These are phyloP conservation scores for Ilyonectria destructans DNA, from an alignment of 2,329 filamentous ascomycete genomes.

Conservation along the genomic window DNA sequence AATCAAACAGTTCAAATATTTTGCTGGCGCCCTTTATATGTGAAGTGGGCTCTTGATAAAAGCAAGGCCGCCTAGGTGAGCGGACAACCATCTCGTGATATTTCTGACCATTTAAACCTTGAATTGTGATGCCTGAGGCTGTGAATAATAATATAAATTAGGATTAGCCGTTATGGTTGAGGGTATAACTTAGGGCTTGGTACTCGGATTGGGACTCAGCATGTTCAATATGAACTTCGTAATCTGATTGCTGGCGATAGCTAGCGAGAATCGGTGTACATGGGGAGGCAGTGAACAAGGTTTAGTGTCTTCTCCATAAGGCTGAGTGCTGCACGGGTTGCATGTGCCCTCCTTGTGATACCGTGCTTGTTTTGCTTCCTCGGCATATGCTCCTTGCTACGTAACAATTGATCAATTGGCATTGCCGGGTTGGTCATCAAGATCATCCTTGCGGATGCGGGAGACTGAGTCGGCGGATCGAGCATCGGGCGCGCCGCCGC, in stretches of 20 bases:
- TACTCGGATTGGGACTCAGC: too few relatives aligned
- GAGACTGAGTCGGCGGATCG: not conserved
- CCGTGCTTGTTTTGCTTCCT: not conserved
- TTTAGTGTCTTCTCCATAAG: too few relatives aligned
- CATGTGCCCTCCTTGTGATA: not conserved
- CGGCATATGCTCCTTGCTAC: not conserved
- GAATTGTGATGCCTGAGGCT: too few relatives aligned
- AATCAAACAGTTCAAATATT: constrained; percentile 45
- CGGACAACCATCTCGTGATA: not conserved
- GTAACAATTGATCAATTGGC: not conserved
- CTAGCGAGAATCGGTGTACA: too few relatives aligned
- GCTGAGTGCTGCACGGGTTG: not conserved
- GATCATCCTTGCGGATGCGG: not conserved
- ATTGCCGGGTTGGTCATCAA: not conserved
- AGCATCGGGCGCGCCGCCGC: not conserved
- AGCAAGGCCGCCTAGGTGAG: too few relatives aligned
- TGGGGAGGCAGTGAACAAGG: too few relatives aligned
- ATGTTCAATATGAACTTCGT: too few relatives aligned
- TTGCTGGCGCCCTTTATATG: not conserved
- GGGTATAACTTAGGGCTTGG: too few relatives aligned
- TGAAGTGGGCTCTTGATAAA: not conserved
- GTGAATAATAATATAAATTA: too few relatives aligned
- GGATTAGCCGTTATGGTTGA: too few relatives aligned
- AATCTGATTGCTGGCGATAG: too few relatives aligned
- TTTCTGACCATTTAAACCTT: too few relatives aligned